These are phyloP conservation scores for Colletotrichum costaricense DNA, from an alignment of 2,329 filamentous ascomycete species.

Conservation along the genomic window DNA sequence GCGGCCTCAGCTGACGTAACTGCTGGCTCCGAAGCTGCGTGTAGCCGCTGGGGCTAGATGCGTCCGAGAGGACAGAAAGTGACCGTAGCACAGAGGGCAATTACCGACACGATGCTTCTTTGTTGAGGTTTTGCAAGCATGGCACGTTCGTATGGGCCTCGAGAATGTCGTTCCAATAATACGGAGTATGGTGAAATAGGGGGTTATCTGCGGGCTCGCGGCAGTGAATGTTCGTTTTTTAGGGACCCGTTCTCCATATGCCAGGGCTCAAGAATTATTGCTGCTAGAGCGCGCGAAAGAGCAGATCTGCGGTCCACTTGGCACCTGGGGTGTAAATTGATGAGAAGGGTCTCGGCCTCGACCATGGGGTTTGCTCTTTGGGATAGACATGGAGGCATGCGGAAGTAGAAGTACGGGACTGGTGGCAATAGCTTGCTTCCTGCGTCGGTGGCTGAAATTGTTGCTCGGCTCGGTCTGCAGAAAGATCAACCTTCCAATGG, in stretches of 20 bases:
- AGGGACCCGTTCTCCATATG: neutral
- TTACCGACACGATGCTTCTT: constrained; percentile 21
- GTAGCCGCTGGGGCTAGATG: constrained; percentile 24
- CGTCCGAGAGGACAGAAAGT: neutral
- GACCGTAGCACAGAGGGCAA: neutral
- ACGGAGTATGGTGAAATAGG: constrained; percentile 2
- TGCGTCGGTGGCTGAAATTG: neutral
- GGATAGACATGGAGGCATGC: neutral
- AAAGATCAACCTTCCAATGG: neutral
- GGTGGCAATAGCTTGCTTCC: neutral
- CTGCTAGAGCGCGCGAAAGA: constrained; percentile 17
- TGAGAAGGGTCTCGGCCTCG: constrained; percentile 10
- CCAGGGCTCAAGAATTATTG: neutral
- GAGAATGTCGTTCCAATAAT: neutral
- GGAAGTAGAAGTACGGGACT: neutral
- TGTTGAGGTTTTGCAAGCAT: neutral
- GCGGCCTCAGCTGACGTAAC: constrained; percentile 24
- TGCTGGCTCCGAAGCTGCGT: constrained; percentile 9
- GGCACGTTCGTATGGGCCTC: neutral
- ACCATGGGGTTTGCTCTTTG: constrained; percentile 1
- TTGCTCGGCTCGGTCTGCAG: neutral
- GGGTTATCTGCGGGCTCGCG: constrained; percentile 23
- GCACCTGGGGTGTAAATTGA: neutral
- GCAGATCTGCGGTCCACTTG: constrained; percentile 22
- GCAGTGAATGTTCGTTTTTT: neutral